Percentiles rank a stretch among this genome's conserved stretches.
phyloP scores from a whole-genome alignment of 352 stramenopile species.

The Pythium rhizo-oryzae region DNA sequence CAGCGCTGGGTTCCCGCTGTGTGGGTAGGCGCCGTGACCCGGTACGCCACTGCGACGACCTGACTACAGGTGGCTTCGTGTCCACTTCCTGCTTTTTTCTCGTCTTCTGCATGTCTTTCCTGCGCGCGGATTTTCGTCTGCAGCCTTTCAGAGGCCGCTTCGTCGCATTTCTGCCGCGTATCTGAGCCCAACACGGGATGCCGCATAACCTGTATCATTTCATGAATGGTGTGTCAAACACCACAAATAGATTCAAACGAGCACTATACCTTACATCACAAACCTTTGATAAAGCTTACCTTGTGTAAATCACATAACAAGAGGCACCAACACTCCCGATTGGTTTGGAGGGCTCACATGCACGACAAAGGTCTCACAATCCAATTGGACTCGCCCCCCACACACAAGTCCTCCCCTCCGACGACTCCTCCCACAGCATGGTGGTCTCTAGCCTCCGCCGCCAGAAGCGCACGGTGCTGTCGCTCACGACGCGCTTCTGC shows the following conservation, averaged over 20 bases:
- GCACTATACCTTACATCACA: not conserved
- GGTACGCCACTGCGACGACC: not conserved
- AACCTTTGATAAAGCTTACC: not conserved
- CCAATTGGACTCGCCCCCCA: slow-evolving; percentile 12
- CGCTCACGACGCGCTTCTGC: slow-evolving; percentile 79
- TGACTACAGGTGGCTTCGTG: not conserved
- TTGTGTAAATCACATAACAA: slow-evolving; percentile 1
- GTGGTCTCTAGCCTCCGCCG: slow-evolving; percentile 6
- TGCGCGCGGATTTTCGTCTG: not conserved
- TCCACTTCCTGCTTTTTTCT: not conserved
- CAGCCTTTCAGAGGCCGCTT: not conserved
- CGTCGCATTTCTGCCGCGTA: not conserved
- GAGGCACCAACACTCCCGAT: not conserved
- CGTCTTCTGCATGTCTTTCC: not conserved
- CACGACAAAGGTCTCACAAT: not conserved
- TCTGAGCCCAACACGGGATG: not conserved
- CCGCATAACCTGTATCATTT: not conserved
- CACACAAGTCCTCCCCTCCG: not conserved
- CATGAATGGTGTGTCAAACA: not conserved
- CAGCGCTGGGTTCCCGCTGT: not conserved
- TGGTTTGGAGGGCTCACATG: not conserved
- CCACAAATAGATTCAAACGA: not conserved
- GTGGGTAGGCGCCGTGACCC: not conserved
- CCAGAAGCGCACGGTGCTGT: slow-evolving; percentile 51
- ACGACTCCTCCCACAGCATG: slow-evolving; percentile 8